Evolutionary conservation across 805 yeast genomes (phyloP).

Genomic region (Ogataea nonfermentans): DNA sequence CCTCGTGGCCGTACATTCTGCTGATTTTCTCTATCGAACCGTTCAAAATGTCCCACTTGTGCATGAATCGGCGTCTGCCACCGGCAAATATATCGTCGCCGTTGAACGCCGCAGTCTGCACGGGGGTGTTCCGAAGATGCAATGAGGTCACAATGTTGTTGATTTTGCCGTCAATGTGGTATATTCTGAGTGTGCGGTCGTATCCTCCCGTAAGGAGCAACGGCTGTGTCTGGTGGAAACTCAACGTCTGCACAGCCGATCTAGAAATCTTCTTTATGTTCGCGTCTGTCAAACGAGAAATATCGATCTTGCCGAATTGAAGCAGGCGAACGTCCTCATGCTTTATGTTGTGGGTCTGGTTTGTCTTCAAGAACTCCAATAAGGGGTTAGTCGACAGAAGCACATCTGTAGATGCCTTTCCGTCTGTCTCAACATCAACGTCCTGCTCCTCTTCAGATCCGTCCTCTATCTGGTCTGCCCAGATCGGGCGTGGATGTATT

Average conservation of each 20-base stretch:
- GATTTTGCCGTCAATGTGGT: constrained; percentile 83
- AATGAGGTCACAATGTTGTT: constrained; percentile 82
- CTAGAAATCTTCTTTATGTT: constrained; percentile 65
- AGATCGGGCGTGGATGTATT: constrained; percentile 78
- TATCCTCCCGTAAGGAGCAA: constrained; percentile 87
- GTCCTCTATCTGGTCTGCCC: constrained; percentile 64
- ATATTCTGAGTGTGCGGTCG: constrained; percentile 82
- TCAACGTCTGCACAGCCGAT: constrained; percentile 79
- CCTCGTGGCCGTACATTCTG: constrained; percentile 89
- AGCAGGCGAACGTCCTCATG: constrained; percentile 49
- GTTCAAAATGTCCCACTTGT: constrained; percentile 74
- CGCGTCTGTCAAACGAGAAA: constrained; percentile 84
- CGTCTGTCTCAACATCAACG: constrained; percentile 10
- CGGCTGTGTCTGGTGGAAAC: constrained; percentile 85
- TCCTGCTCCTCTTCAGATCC: constrained; percentile 43
- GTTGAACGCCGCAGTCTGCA: constrained; percentile 71
- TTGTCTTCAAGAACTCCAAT: constrained; percentile 32
- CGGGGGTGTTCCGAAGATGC: constrained; percentile 74
- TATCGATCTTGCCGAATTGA: constrained; percentile 68
- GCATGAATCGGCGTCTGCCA: constrained; percentile 90
- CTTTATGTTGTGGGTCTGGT: constrained; percentile 30
- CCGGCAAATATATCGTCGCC: constrained; percentile 67
- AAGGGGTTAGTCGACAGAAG: constrained; percentile 32
- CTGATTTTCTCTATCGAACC: constrained; percentile 77
- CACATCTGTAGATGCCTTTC: constrained; percentile 19